Percentiles rank a stretch among this genome's conserved stretches.
Conservation (phyloP, 176 grass and related monocot genomes). For the Alloteropsis semialata region DNA sequence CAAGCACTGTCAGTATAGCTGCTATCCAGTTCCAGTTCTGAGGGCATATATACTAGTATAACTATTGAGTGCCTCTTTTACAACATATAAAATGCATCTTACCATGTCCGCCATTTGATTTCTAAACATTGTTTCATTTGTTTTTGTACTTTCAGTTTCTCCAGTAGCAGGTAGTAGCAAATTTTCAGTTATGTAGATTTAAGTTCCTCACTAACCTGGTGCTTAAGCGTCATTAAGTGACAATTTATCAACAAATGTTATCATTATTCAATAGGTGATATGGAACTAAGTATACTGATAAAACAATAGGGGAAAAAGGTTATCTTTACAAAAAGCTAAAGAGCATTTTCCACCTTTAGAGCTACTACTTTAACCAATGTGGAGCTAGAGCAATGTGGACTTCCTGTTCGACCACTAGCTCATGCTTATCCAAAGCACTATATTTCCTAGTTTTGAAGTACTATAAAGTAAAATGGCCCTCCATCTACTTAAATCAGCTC, state of each 20-base stretch:
- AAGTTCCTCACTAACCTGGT: background rate
- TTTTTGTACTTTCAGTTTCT: slow-evolving; percentile 2
- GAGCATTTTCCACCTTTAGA: slow-evolving; percentile 39
- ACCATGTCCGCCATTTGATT: background rate
- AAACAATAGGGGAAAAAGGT: background rate
- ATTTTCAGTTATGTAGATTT: background rate
- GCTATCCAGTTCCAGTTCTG: slow-evolving; percentile 3
- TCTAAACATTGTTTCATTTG: background rate
- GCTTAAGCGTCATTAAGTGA: background rate
- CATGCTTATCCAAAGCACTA: slow-evolving; percentile 55
- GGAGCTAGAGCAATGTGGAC: slow-evolving; percentile 26
- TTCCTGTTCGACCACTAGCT: slow-evolving; percentile 38
- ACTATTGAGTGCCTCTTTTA: background rate
- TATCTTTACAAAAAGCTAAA: slow-evolving; percentile 45
- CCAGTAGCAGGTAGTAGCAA: background rate
- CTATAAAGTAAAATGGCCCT: slow-evolving; percentile 3
- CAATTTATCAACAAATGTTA: slow-evolving; percentile 3
- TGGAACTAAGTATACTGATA: slow-evolving; percentile 25
- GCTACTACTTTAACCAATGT: slow-evolving; percentile 30
- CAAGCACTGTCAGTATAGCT: background rate
- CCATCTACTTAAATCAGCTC: slow-evolving; percentile 25
- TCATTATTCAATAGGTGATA: slow-evolving; percentile 19
- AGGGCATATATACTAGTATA: slow-evolving; percentile 3
- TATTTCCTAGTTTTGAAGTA: slow-evolving; percentile 34
- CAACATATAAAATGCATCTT: background rate